Evolutionary conservation across 75 land plant species (phyloP), one percentile per base, ranked within the genome.

Genomic region (Pseudotsuga menziesii): DNA sequence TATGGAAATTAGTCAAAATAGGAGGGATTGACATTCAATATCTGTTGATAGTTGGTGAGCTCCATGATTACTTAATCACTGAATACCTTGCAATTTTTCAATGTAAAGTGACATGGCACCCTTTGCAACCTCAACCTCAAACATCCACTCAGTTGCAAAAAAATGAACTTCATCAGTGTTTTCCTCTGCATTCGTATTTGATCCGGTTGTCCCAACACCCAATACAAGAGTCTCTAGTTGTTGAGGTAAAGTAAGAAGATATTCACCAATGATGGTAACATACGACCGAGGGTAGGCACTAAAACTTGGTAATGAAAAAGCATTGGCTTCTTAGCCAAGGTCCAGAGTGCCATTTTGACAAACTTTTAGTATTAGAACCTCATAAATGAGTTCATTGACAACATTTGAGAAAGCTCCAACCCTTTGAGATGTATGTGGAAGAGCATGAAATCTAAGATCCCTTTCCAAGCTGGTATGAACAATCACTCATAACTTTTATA

Each of bases 91-190:
- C 60, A 97, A 75, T 75, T 94, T 98, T 76, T 97, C 99, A 58
- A 84, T 85, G 79, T 94, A 97, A 26, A 94, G 86, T 27, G 98
- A 85, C 17, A 92, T 91, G 19, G 99, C 95, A 75, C 99, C 99
- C 71, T 97, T 98, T 1, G 99, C 98, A 74, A 97, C 96, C 99
- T 48, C 79, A 74, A 97, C 99, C 99, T 97, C 94, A 76, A 92
- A 94, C 99, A 97, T 97, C 98, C 99, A 94, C 81, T 97, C 99
- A 71, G 99, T 92, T 77, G 98, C 99, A 80, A 97, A 91, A 74
- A 87, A 91, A 79, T 97, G 99, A 16, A 89, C 93, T 60, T 97
- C 99, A 54, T 97, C 98, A 35, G 80, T 79, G 67, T 79, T 83
- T 5, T 82, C 75, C 23, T 92, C 95, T 57, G 67, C 79, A 57